Evolutionary conservation across 1,284 basidiomycete genomes (phyloP), one percentile per base, ranked within the genome.

Genomic region (Testicularia cyperi): DNA sequence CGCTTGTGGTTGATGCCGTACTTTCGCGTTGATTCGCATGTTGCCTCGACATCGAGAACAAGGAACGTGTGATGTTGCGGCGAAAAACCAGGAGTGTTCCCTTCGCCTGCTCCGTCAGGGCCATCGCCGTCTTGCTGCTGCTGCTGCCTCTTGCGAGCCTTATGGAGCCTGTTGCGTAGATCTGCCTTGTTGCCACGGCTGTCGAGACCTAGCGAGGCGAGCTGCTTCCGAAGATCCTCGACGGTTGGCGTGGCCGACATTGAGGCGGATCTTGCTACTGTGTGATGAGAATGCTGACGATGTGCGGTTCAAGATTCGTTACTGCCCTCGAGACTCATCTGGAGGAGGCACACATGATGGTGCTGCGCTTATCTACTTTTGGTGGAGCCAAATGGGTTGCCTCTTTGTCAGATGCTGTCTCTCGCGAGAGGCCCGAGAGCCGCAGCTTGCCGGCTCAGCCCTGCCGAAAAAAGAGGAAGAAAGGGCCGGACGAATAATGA

Each of bases 41-140:
- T 96, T 5, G 87, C 92, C 77, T 96, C 92, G 37, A 96, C 87
- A 70, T 94, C 90, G 29, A 90, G 79, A 42, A 81, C 81, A 28
- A 81, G 73, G 62, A 78, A 82, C 2, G 74, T 70, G 33, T 77
- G 72, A 51, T 77, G 77, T 20, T 52, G 38, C 32, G 65, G 62
- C 22, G 38, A n/a, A n/a, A n/a, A n/a, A 37, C 68, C 65, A 61
- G 8, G 19, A 6, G 10, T 21, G 15, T 24, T 18, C 31, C 21
- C n/a, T 31, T 26, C 1, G 31, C n/a, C 13, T 14, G 18, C 7
- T 30, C 35, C 4, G 35, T 13, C 1, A 38, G 28, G 18, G 12
- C 6, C 30, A 24, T 1, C 21, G 43, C 21, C 16, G 27, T 10
- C 1, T 42, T 28, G 1, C 38, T 41, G 16, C 44, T 52, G n/a